Evolutionary conservation across 257 asterid species (phyloP).

Genomic region (Misopates orontium): DNA sequence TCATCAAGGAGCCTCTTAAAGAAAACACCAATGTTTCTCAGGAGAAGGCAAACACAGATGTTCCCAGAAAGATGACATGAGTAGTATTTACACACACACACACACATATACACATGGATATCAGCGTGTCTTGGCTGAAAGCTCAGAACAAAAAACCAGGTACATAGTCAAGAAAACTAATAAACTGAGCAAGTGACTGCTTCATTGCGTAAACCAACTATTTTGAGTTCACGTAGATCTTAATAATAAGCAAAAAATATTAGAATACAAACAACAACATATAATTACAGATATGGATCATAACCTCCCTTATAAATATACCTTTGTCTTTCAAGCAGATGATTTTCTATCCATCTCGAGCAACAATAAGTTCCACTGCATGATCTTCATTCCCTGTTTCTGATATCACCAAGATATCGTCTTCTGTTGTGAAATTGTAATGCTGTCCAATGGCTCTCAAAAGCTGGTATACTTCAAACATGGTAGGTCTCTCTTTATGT

Average conservation of each 20-base stretch:
- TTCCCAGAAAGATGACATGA: too few relatives aligned
- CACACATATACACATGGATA: too few relatives aligned
- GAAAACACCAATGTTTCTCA: too few relatives aligned
- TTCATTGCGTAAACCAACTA: background rate
- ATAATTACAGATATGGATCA: constrained; percentile 16
- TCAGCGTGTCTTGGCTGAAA: too few relatives aligned
- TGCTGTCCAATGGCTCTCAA: constrained; percentile 71
- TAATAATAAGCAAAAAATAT: constrained; percentile 7
- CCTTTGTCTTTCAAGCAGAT: background rate
- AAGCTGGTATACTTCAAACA: constrained; percentile 88
- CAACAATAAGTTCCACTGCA: constrained; percentile 79
- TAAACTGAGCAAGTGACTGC: background rate
- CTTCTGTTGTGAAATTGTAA: constrained; percentile 60
- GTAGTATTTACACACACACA: too few relatives aligned
- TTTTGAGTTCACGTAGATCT: background rate
- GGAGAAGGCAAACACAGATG: too few relatives aligned
- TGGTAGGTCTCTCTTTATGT: constrained; percentile 79
- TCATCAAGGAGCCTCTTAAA: too few relatives aligned
- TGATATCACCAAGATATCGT: constrained; percentile 51
- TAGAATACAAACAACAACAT: constrained; percentile 23
- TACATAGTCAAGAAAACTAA: background rate
- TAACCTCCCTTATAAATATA: constrained; percentile 10
- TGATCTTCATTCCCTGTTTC: constrained; percentile 47
- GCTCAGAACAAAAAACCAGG: background rate
- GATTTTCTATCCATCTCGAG: constrained; percentile 50